A percentile compares a stretch with the other conserved stretches of the same genome.
These are phyloP conservation scores for Clonostachys byssicola DNA, from an alignment of 2,329 filamentous ascomycete species.

Conservation along the genomic window DNA sequence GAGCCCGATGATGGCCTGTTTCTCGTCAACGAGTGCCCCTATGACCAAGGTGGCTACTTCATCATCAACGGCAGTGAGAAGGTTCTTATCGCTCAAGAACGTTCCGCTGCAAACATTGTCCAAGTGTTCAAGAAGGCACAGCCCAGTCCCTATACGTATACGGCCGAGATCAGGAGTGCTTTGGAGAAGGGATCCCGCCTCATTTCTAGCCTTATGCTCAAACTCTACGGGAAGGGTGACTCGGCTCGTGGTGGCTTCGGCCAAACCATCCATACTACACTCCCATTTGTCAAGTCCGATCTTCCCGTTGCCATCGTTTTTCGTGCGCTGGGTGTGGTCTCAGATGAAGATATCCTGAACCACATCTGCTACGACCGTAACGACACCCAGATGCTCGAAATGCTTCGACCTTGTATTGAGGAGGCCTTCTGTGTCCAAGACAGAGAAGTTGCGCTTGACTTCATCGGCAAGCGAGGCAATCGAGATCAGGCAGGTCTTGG, in stretches of 20 bases:
- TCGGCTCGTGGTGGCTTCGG: slow-evolving; percentile 73
- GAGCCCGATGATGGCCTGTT: slow-evolving; percentile 84
- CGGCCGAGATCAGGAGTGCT: slow-evolving; percentile 93
- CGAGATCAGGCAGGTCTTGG: slow-evolving; percentile 56
- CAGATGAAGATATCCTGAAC: slow-evolving; percentile 95
- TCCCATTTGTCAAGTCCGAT: slow-evolving; percentile 92
- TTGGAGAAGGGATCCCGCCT: slow-evolving; percentile 93
- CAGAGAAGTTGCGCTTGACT: slow-evolving; percentile 88
- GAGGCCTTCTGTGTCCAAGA: slow-evolving; percentile 97
- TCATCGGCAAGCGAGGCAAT: slow-evolving; percentile 89
- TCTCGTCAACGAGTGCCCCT: slow-evolving; percentile 91
- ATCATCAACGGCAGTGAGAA: slow-evolving; percentile 99
- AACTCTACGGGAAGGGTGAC: slow-evolving; percentile 83
- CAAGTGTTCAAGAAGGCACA: slow-evolving; percentile 98
- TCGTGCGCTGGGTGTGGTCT: slow-evolving; percentile 90
- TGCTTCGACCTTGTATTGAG: slow-evolving; percentile 94
- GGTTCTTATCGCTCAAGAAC: slow-evolving; percentile 95
- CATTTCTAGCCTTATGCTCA: slow-evolving; percentile 88
- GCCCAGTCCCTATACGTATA: slow-evolving; percentile 87
- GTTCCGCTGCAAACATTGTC: slow-evolving; percentile 96
- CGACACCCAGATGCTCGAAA: slow-evolving; percentile 96
- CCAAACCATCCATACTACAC: slow-evolving; percentile 81
- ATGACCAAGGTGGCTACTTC: slow-evolving; percentile 97
- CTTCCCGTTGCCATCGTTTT: slow-evolving; percentile 95
- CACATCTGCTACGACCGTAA: slow-evolving; percentile 95